phyloP scores from a whole-genome alignment of 257 asterid species.

The Fraxinus pennsylvanica region DNA sequence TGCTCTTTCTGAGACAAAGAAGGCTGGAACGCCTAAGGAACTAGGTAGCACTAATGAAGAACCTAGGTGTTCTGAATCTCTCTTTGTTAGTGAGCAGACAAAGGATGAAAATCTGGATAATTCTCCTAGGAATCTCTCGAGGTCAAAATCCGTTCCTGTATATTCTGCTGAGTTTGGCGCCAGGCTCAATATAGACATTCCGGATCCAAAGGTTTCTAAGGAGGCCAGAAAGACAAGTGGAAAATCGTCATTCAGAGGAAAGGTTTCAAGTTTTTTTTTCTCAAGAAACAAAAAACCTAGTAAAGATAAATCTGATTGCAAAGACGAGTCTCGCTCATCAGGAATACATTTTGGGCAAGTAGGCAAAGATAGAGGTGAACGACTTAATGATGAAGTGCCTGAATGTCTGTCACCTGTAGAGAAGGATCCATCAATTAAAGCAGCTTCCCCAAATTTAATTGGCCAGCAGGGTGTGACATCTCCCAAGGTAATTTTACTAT shows the following conservation, averaged over 20 bases:
- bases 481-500: slow-evolving; percentile 46
- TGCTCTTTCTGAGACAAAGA: slow-evolving; percentile 84
- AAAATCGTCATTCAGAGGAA: slow-evolving; percentile 71
- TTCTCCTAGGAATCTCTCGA: slow-evolving; percentile 58
- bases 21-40: slow-evolving; percentile 38
- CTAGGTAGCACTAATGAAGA: slow-evolving; percentile 42
- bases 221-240: slow-evolving; percentile 49
- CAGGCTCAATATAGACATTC: slow-evolving; percentile 34
- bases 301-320: slow-evolving; percentile 52
- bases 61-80: slow-evolving; percentile 33
- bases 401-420: slow-evolving; percentile 32
- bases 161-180: slow-evolving; percentile 56
- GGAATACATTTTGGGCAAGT: slow-evolving; percentile 29
- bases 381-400: slow-evolving; percentile 14
- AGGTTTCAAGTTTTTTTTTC: slow-evolving; percentile 79
- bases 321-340: slow-evolving; percentile 30
- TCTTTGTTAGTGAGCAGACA: slow-evolving; percentile 30
- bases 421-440: slow-evolving; percentile 27
- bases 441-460: slow-evolving; percentile 24
- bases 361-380: slow-evolving; percentile 24
- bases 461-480: slow-evolving; percentile 31
- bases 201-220: slow-evolving; percentile 41
- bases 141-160: slow-evolving; percentile 89
- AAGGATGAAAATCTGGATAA: slow-evolving; percentile 37
- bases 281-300: slow-evolving; percentile 61